These are phyloP conservation scores for Didymella pomorum DNA, from an alignment of 2,329 filamentous ascomycete species.

Conservation along the genomic window DNA sequence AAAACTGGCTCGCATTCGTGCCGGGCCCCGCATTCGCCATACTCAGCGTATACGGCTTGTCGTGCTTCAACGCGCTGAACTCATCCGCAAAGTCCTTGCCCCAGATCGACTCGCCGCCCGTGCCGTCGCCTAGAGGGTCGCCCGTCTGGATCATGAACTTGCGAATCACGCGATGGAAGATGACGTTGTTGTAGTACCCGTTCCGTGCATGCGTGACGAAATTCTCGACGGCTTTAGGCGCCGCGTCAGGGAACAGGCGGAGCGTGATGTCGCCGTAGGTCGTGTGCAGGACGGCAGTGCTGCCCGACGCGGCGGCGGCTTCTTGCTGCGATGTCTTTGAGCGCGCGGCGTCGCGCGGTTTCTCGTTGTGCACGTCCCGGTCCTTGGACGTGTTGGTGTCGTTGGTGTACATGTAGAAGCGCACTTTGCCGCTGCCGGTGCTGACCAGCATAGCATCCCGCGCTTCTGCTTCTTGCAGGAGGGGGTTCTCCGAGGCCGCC, in stretches of 20 bases:
- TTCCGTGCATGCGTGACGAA: conserved; percentile 90
- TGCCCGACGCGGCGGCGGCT: conserved; percentile 76
- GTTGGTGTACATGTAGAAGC: conserved; percentile 99
- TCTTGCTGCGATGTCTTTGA: conserved; percentile 54
- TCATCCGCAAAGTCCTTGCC: conserved; percentile 93
- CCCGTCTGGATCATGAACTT: conserved; percentile 98
- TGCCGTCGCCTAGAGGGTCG: conserved; percentile 87
- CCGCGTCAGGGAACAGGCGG: conserved; percentile 89
- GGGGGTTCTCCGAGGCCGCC: conserved; percentile 92
- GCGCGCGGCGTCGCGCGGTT: conserved; percentile 70
- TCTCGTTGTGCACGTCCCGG: conserved; percentile 94
- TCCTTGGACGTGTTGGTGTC: conserved; percentile 70
- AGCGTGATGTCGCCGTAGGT: conserved; percentile 93
- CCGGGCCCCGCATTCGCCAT: conserved; percentile 98
- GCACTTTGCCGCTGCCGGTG: conserved; percentile 84
- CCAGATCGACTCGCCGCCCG: conserved; percentile 91
- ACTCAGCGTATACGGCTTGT: conserved; percentile 94
- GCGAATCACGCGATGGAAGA: conserved; percentile 95
- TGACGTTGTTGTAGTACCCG: conserved; percentile 96
- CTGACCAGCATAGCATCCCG: conserved; percentile 87
- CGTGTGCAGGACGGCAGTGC: conserved; percentile 86
- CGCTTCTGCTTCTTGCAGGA: conserved; percentile 89
- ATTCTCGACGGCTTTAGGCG: conserved; percentile 95
- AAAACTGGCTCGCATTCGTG: conserved; percentile 97
- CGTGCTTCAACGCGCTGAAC: conserved; percentile 88